phyloP scores from a whole-genome alignment of 805 yeast species.

The Priceomyces medius region DNA sequence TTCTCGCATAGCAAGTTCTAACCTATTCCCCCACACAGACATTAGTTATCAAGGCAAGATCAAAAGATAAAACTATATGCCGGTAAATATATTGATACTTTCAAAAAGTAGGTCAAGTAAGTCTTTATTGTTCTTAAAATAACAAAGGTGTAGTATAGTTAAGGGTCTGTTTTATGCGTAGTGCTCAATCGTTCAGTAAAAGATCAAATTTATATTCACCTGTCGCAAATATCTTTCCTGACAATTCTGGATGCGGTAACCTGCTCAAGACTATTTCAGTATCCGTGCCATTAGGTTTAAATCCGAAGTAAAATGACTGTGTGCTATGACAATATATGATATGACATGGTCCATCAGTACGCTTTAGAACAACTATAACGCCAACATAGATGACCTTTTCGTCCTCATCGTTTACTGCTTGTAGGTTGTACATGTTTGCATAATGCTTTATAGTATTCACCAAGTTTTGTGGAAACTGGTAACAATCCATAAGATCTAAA shows the following conservation, averaged over 20 bases:
- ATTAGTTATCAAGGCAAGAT: no score
- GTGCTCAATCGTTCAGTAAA: neutral
- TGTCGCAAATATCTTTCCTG: conserved; percentile 21
- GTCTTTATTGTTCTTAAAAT: no score
- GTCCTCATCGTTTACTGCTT: conserved; percentile 3
- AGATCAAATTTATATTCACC: conserved; percentile 21
- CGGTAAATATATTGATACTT: no score
- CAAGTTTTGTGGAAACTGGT: conserved; percentile 19
- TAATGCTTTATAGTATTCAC: conserved; percentile 14
- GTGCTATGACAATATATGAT: conserved; percentile 40
- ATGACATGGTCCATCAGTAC: conserved; percentile 7
- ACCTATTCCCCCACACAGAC: no score
- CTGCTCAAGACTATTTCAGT: conserved; percentile 26
- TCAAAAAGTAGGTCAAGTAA: no score
- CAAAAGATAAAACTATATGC: no score
- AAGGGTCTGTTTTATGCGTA: neutral
- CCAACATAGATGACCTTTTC: conserved; percentile 29
- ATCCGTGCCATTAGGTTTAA: conserved; percentile 10
- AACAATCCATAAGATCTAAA: conserved; percentile 12
- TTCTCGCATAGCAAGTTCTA: no score
- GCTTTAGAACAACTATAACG: conserved; percentile 21
- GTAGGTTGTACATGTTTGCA: conserved; percentile 9
- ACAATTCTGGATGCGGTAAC: conserved; percentile 11
- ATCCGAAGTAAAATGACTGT: conserved; percentile 36
- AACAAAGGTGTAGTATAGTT: no score